Percentiles rank a stretch among this genome's conserved stretches.
Evolutionary conservation across 2,329 filamentous ascomycete species (phyloP).

Genomic region (Bertia moriformis): DNA sequence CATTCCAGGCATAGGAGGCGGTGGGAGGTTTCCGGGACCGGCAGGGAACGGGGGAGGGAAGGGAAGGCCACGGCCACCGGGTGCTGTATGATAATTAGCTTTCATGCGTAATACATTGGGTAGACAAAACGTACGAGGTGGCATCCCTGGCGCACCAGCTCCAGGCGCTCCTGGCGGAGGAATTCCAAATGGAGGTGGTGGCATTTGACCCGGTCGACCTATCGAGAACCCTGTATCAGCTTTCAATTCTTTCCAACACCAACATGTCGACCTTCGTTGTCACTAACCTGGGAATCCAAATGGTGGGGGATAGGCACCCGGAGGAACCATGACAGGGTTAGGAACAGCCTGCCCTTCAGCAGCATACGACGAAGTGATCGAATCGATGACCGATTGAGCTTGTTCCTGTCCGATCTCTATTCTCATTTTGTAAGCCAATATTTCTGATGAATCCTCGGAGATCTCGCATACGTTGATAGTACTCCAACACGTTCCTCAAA

Average conservation of each 20-base stretch:
- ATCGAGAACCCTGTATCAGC: not conserved
- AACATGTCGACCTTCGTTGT: slow-evolving; percentile 2
- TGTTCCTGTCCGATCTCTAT: slow-evolving; percentile 95
- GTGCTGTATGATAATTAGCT: not conserved
- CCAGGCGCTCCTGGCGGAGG: not conserved
- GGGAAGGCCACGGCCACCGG: not conserved
- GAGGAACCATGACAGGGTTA: slow-evolving; percentile 44
- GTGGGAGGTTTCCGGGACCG: not conserved
- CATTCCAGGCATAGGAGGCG: not conserved
- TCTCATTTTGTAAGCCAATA: too few species aligned
- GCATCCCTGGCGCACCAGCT: not conserved
- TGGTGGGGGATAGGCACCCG: slow-evolving; percentile 50
- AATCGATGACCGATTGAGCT: slow-evolving; percentile 95
- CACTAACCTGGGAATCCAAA: slow-evolving; percentile 24
- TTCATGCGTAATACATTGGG: not conserved
- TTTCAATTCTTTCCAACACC: slow-evolving; percentile 1
- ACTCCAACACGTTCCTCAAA: slow-evolving; percentile 91
- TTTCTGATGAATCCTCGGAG: too few species aligned
- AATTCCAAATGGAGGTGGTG: slow-evolving; percentile 1
- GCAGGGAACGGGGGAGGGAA: not conserved
- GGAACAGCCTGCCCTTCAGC: slow-evolving; percentile 77
- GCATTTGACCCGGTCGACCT: slow-evolving; percentile 15
- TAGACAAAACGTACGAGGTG: not conserved
- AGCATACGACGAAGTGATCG: slow-evolving; percentile 88
- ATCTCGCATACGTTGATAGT: slow-evolving; percentile 76